phyloP scores from a whole-genome alignment of 1,139 yeast genomes.

The Hansenula lynferdii region DNA sequence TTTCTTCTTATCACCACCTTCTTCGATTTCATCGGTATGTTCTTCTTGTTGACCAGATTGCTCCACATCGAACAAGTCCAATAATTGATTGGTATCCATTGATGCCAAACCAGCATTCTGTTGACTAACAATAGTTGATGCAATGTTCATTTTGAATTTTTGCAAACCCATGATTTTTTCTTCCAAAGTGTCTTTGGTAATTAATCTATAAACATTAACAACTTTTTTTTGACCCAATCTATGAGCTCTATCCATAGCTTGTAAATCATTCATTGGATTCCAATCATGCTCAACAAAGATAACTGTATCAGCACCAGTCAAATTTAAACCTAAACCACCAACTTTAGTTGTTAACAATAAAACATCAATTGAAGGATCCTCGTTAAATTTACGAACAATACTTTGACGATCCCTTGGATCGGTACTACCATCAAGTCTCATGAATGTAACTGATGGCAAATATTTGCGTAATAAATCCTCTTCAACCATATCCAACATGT shows the following conservation, averaged over 20 bases:
- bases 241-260: conserved; percentile 99
- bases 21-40: conserved; percentile 34
- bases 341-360: conserved; percentile 91
- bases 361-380: conserved; percentile 96
- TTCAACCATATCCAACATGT: conserved; percentile 96
- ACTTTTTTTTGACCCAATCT: conserved; percentile 97
- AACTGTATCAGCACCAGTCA: conserved; percentile 98
- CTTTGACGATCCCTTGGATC: conserved; percentile 92
- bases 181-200: conserved; percentile 89
- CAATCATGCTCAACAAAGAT: conserved; percentile 98
- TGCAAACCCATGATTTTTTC: conserved; percentile 99
- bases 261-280: conserved; percentile 99
- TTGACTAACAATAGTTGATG: conserved; percentile 93
- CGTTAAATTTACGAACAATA: conserved; percentile 87
- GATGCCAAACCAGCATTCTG: conserved; percentile 92
- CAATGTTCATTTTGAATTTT: conserved; percentile 95
- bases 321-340: conserved; percentile 94
- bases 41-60: conserved; percentile 39
- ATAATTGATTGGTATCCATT: conserved; percentile 93
- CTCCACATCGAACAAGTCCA: conserved; percentile 82
- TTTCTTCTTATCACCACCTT: conserved; percentile 25
- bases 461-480: conserved; percentile 76
- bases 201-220: conserved; percentile 88
- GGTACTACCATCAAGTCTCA: conserved; percentile 93
- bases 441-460: conserved; percentile 88